These are phyloP conservation scores for Pterocarpus macrocarpus DNA, from an alignment of 306 rosid genomes.

Conservation along the genomic window DNA sequence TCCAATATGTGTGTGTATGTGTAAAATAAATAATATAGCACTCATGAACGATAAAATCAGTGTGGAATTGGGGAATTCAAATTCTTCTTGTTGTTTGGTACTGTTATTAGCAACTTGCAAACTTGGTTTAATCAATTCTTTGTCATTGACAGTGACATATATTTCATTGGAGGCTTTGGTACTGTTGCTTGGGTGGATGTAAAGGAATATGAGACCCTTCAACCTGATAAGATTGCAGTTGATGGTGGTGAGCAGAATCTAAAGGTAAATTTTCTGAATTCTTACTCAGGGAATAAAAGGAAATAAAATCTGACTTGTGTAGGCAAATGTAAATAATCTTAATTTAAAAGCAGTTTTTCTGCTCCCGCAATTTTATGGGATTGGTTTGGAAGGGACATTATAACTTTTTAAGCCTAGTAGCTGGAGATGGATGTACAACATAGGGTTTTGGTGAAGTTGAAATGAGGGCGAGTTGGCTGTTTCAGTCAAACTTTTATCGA, in stretches of 20 bases:
- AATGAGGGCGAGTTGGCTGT: conserved; percentile 19
- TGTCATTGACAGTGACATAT: conserved; percentile 78
- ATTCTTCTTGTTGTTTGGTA: conserved; percentile 29
- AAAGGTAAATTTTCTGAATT: conserved; percentile 66
- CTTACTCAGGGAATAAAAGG: conserved; percentile 16
- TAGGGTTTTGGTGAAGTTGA: conserved; percentile 10
- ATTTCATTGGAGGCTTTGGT: conserved; percentile 99
- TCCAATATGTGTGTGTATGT: background rate
- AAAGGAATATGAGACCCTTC: conserved; percentile 87
- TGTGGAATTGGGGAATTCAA: conserved; percentile 17
- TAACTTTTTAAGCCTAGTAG: conserved; percentile 22
- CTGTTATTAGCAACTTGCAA: conserved; percentile 36
- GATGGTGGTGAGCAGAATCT: conserved; percentile 95
- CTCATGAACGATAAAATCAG: conserved; percentile 6
- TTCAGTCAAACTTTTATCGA: conserved; percentile 27
- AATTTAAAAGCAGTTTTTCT: background rate
- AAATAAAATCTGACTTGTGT: conserved; percentile 2
- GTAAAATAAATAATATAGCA: background rate
- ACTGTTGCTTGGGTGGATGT: conserved; percentile 99
- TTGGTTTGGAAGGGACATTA: conserved; percentile 36
- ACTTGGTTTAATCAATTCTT: conserved; percentile 40
- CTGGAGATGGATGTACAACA: conserved; percentile 28
- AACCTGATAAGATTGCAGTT: conserved; percentile 98
- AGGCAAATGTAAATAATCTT: background rate
- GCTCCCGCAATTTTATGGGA: conserved; percentile 11